phyloP scores from a whole-genome alignment of 139 green algal species.

The Penium margaritaceum region DNA sequence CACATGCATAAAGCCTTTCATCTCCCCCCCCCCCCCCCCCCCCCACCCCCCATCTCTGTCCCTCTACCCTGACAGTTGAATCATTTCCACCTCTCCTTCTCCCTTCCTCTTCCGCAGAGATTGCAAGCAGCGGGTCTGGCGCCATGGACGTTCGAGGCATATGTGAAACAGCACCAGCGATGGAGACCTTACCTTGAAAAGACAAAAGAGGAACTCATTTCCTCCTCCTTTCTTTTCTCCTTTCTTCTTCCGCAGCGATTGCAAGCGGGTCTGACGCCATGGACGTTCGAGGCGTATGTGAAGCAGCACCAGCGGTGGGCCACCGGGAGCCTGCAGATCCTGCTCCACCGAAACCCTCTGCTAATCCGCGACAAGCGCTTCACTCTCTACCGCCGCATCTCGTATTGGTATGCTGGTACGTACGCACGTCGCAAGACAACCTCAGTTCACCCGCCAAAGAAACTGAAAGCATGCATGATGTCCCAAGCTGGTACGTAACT shows the following conservation, averaged over 20 bases:
- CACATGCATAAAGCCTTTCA: background rate
- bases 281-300: slow-evolving; percentile 41
- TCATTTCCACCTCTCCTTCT: slow-evolving; percentile 12
- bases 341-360: slow-evolving; percentile 39
- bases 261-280: slow-evolving; percentile 26
- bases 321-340: slow-evolving; percentile 41
- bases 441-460: background rate
- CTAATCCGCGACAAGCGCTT: slow-evolving; percentile 12
- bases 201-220: background rate
- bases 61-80: slow-evolving; percentile 28
- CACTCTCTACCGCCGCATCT: slow-evolving; percentile 22
- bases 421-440: background rate
- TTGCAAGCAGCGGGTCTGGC: slow-evolving; percentile 24
- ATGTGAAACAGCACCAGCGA: slow-evolving; percentile 45
- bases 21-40: too few relatives aligned
- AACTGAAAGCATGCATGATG: too few relatives aligned
- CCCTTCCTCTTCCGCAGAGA: background rate
- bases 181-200: background rate
- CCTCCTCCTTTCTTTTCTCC: background rate
- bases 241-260: background rate
- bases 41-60: too few relatives aligned
- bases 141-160: slow-evolving; percentile 31
- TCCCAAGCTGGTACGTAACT: too few relatives aligned
- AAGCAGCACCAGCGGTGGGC: slow-evolving; percentile 47
- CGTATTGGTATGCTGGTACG: slow-evolving; percentile 37